Evolutionary conservation across 495 filamentous ascomycete genomes (phyloP).

Genomic region (Podospora comata): DNA sequence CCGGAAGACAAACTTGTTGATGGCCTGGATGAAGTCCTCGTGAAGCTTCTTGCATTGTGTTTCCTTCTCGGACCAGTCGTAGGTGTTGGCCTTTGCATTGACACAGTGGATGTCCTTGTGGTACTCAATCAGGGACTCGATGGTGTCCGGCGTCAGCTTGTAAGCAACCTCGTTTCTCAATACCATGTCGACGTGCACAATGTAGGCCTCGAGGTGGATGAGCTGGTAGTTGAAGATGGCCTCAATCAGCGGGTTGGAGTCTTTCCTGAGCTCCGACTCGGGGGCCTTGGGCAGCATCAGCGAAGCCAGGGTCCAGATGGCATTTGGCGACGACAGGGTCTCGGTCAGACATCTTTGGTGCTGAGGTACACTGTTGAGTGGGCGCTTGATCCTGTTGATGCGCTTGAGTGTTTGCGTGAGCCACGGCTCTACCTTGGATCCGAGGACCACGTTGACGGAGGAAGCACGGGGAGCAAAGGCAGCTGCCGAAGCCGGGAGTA

Average conservation of each 20-base stretch:
- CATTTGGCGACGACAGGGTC: slow-evolving; percentile 83
- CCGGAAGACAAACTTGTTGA: slow-evolving; percentile 96
- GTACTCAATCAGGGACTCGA: slow-evolving; percentile 91
- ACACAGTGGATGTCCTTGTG: slow-evolving; percentile 96
- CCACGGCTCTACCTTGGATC: slow-evolving; percentile 94
- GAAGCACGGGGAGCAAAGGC: slow-evolving; percentile 90
- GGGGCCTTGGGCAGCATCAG: slow-evolving; percentile 91
- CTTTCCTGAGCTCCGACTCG: slow-evolving; percentile 79
- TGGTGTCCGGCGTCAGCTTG: slow-evolving; percentile 96
- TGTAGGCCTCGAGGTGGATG: slow-evolving; percentile 93
- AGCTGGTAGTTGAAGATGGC: slow-evolving; percentile 92
- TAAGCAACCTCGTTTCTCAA: slow-evolving; percentile 95
- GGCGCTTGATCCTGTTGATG: slow-evolving; percentile 95
- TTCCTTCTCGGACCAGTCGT: slow-evolving; percentile 97
- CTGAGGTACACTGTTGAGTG: slow-evolving; percentile 94
- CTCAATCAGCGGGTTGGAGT: slow-evolving; percentile 84
- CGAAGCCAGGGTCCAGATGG: slow-evolving; percentile 94
- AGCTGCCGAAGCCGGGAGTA: slow-evolving; percentile 91
- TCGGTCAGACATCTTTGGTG: slow-evolving; percentile 96
- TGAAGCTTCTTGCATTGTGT: slow-evolving; percentile 94
- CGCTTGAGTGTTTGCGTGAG: slow-evolving; percentile 94
- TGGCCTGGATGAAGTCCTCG: slow-evolving; percentile 93
- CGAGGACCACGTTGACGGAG: slow-evolving; percentile 92
- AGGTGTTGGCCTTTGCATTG: slow-evolving; percentile 82
- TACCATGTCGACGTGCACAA: slow-evolving; percentile 99